Evolutionary conservation across 306 rosid genomes (phyloP).

Genomic region (Comarum palustre): DNA sequence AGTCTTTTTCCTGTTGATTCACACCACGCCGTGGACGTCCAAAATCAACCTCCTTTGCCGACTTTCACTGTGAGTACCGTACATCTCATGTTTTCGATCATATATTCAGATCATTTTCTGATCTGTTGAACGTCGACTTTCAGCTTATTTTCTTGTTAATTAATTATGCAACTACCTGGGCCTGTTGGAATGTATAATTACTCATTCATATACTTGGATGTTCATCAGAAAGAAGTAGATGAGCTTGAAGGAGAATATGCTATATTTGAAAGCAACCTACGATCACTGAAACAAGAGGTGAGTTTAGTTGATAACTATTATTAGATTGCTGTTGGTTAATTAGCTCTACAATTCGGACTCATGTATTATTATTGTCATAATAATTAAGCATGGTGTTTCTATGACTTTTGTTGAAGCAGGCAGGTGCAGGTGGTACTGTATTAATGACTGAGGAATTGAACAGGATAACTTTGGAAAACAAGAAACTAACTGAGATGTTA

Average conservation of each 20-base stretch:
- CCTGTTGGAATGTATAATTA: neutral
- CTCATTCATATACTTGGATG: neutral
- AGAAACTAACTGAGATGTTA: slow-evolving; percentile 46
- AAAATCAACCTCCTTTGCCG: slow-evolving; percentile 18
- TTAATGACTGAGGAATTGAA: slow-evolving; percentile 45
- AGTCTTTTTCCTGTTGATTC: slow-evolving; percentile 31
- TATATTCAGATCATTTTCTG: neutral
- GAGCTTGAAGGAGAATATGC: slow-evolving; percentile 13
- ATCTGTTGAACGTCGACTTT: neutral
- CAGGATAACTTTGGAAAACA: slow-evolving; percentile 57
- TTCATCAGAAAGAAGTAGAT: slow-evolving; percentile 27
- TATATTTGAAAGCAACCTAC: slow-evolving; percentile 1
- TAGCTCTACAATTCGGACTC: neutral
- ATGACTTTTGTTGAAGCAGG: neutral
- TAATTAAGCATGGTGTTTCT: neutral
- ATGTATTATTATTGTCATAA: neutral
- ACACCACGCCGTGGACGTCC: neutral
- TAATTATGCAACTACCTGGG: neutral
- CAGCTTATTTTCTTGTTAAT: neutral
- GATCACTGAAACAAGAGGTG: slow-evolving; percentile 26
- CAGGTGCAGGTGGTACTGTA: neutral
- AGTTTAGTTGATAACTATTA: neutral
- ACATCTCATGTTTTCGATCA: neutral
- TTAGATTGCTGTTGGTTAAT: neutral
- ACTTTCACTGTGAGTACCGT: slow-evolving; percentile 12